phyloP scores from a whole-genome alignment of 768 basidiomycete species.

The Cystobasidium tubakii region DNA sequence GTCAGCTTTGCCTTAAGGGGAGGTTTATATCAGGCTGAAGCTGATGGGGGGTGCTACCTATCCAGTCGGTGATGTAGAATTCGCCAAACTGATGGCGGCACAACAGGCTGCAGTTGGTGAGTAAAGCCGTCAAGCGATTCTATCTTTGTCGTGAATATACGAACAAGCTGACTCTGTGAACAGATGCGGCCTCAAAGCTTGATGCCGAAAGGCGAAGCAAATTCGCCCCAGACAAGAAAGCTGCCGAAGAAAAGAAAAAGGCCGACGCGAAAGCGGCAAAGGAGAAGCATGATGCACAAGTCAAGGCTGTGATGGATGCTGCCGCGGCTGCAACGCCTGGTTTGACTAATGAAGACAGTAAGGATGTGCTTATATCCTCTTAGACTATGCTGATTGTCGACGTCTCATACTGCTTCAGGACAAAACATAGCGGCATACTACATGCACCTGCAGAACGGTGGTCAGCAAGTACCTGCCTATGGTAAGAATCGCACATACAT shows the following conservation, averaged over 20 bases:
- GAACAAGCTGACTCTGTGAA: background rate
- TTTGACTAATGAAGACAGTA: conserved; percentile 1
- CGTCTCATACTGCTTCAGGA: background rate
- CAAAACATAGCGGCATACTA: background rate
- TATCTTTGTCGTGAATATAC: too few species aligned
- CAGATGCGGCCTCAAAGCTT: background rate
- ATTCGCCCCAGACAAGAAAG: background rate
- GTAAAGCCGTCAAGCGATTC: too few species aligned
- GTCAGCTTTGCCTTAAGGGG: background rate
- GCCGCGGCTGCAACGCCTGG: background rate
- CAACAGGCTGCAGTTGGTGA: background rate
- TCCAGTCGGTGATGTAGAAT: background rate
- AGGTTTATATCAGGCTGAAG: background rate
- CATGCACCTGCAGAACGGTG: conserved; percentile 9
- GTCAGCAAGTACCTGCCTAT: background rate
- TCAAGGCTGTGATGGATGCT: conserved; percentile 11
- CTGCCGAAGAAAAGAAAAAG: background rate
- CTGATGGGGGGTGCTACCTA: background rate
- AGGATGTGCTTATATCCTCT: background rate
- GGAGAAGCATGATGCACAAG: background rate
- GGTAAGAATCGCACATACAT: background rate
- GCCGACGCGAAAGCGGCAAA: background rate
- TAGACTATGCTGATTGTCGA: background rate
- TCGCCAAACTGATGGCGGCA: background rate
- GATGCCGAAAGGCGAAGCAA: background rate